These are phyloP conservation scores for Gilbertella persicaria DNA, from an alignment of 371 early-diverging fungal species.

Conservation along the genomic window DNA sequence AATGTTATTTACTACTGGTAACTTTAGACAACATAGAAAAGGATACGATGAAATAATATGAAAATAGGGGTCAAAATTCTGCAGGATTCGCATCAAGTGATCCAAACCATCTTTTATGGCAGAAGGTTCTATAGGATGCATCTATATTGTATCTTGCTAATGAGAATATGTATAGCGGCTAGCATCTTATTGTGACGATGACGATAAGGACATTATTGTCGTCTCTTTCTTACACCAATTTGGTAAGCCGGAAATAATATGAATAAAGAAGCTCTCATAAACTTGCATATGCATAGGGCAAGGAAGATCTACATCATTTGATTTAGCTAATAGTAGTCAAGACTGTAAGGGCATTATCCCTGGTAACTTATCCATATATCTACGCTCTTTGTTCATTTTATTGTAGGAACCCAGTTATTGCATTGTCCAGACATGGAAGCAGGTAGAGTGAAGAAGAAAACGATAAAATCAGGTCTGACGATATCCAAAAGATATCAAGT, in stretches of 20 bases:
- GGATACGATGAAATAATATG: neutral
- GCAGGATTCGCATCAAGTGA: conserved; percentile 15
- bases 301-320: conserved; percentile 21
- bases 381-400: conserved; percentile 12
- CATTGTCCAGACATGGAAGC: conserved; percentile 61
- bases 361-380: conserved; percentile 1
- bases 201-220: conserved; percentile 55
- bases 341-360: conserved; percentile 21
- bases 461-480: neutral
- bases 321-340: conserved; percentile 23
- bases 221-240: conserved; percentile 66
- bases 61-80: conserved; percentile 27
- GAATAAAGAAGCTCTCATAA: conserved; percentile 6
- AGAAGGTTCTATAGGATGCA: conserved; percentile 13
- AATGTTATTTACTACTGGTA: conserved; percentile 28
- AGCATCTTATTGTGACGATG: conserved; percentile 56
- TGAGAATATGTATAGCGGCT: conserved; percentile 31
- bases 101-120: conserved; percentile 21
- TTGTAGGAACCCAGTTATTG: conserved; percentile 54
- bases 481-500: conserved; percentile 45
- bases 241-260: conserved; percentile 24
- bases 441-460: conserved; percentile 14
- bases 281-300: conserved; percentile 14
- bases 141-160: neutral
- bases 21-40: neutral